phyloP scores from a whole-genome alignment of 2,329 filamentous ascomycete genomes.

The Immersiporthe knoxdaviesiana region DNA sequence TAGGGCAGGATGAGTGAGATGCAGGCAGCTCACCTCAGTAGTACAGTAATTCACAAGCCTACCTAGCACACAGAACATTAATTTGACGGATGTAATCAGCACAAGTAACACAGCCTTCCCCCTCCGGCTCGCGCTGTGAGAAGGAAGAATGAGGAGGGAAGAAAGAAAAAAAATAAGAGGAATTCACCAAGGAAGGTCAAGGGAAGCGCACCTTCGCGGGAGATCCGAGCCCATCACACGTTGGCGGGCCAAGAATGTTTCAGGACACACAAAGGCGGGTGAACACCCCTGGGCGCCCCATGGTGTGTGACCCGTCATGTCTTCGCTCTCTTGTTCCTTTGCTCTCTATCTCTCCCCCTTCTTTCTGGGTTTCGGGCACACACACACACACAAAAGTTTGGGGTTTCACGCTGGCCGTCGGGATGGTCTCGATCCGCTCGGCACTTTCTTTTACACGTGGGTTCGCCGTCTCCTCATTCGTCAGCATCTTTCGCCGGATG shows the following conservation, averaged over 20 bases:
- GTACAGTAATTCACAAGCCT: neutral
- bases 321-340: neutral
- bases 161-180: neutral
- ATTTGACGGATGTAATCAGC: neutral
- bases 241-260: neutral
- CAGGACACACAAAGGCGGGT: neutral
- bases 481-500: neutral
- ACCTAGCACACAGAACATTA: neutral
- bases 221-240: neutral
- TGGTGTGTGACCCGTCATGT: neutral
- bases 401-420: constrained; percentile 3
- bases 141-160: neutral
- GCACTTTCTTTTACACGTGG: neutral
- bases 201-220: neutral
- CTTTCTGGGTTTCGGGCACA: neutral
- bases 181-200: neutral
- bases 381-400: neutral
- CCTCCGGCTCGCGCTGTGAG: neutral
- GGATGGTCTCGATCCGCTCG: neutral
- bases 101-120: neutral
- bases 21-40: neutral
- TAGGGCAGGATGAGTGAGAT: neutral
- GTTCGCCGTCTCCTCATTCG: neutral
- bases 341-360: neutral
- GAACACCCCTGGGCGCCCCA: neutral